Conservation (phyloP, 495 filamentous ascomycete genomes). For the Aeminium ludgeri region DNA sequence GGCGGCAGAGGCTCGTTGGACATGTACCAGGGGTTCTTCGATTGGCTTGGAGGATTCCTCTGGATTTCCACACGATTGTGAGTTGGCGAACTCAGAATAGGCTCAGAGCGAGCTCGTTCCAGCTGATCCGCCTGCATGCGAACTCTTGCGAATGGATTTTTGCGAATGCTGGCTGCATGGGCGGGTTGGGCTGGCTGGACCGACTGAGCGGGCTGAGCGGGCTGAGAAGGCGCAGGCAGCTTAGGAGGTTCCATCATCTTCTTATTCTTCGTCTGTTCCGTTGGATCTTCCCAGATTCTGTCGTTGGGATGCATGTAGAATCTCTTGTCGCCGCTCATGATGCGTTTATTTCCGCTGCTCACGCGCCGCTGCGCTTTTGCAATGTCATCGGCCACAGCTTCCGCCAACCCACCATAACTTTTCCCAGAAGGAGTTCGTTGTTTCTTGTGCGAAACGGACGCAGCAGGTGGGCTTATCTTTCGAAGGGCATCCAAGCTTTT, state of each 20-base stretch:
- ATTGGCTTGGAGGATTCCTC: slow-evolving; percentile 59
- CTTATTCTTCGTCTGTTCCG: slow-evolving; percentile 24
- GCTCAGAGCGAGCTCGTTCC: slow-evolving; percentile 20
- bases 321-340: slow-evolving; percentile 37
- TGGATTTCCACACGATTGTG: slow-evolving; percentile 56
- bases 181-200: no score
- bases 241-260: slow-evolving; percentile 7
- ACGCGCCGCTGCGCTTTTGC: slow-evolving; percentile 10
- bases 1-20: slow-evolving; percentile 37
- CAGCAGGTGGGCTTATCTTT: slow-evolving; percentile 1
- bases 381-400: slow-evolving; percentile 16
- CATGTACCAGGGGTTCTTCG: slow-evolving; percentile 54
- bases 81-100: slow-evolving; percentile 28
- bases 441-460: background rate
- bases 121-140: slow-evolving; percentile 20
- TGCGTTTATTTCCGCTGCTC: slow-evolving; percentile 29
- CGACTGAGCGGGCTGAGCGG: no score
- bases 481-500: background rate
- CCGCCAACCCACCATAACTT: slow-evolving; percentile 14
- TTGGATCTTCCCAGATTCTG: slow-evolving; percentile 78
- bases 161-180: slow-evolving; percentile 14
- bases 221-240: slow-evolving; percentile 4
- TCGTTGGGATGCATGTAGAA: slow-evolving; percentile 46
- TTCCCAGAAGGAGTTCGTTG: slow-evolving; percentile 11
- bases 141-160: slow-evolving; percentile 27